phyloP scores from a whole-genome alignment of 2,329 filamentous ascomycete genomes.

The Colletotrichum aenigma region DNA sequence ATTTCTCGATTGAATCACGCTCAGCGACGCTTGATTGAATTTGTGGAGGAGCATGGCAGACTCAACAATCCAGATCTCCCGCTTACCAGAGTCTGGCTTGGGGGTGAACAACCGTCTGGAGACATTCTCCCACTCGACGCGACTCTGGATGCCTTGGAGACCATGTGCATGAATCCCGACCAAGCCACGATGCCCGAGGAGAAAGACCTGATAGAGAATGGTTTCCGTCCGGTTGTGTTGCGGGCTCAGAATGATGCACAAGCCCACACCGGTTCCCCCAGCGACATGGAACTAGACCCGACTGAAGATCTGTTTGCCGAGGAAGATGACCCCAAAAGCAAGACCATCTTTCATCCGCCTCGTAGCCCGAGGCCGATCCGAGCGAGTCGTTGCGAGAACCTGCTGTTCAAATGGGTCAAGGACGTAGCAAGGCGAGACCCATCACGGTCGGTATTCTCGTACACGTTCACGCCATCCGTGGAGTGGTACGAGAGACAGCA shows the following conservation, averaged over 20 bases:
- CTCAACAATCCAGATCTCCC: constrained; percentile 33
- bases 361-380: constrained; percentile 25
- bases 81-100: constrained; percentile 51
- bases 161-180: constrained; percentile 34
- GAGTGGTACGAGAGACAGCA: constrained; percentile 57
- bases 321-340: constrained; percentile 27
- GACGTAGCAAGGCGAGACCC: constrained; percentile 21
- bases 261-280: neutral
- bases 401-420: constrained; percentile 43
- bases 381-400: constrained; percentile 44
- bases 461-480: constrained; percentile 49
- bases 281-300: constrained; percentile 9
- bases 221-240: constrained; percentile 39
- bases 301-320: constrained; percentile 3
- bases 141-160: constrained; percentile 41
- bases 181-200: constrained; percentile 37
- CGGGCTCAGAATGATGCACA: neutral
- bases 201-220: constrained; percentile 29
- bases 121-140: constrained; percentile 42
- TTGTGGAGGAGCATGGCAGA: constrained; percentile 33
- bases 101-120: constrained; percentile 33
- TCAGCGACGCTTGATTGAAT: constrained; percentile 48
- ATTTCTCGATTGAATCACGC: constrained; percentile 45
- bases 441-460: constrained; percentile 33
- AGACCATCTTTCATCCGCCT: constrained; percentile 54